Evolutionary conservation across 768 basidiomycete species (phyloP).

Genomic region (Termitomyces sp.): DNA sequence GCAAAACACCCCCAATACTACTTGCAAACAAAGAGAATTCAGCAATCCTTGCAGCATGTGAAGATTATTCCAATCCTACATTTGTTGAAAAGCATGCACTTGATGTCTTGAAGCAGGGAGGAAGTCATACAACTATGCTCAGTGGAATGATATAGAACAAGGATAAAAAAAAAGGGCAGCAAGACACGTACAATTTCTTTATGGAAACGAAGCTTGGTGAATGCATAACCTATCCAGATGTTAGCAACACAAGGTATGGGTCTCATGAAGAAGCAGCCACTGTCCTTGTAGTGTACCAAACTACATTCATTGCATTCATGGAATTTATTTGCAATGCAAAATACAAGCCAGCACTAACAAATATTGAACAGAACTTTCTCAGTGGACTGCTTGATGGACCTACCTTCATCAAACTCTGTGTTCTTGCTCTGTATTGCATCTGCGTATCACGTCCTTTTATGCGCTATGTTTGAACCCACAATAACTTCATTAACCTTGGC

Average conservation of each 20-base stretch:
- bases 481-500: not conserved
- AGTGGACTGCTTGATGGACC: conserved; percentile 16
- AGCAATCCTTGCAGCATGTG: conserved; percentile 1
- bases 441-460: conserved; percentile 22
- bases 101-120: conserved; percentile 18
- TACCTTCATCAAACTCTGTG: conserved; percentile 23
- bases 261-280: conserved; percentile 4
- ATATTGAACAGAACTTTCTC: conserved; percentile 29
- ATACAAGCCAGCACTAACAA: conserved; percentile 14
- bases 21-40: conserved; percentile 20
- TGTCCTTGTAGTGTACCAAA: conserved; percentile 17
- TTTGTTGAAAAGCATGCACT: conserved; percentile 4
- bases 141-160: conserved; percentile 27
- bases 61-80: not conserved
- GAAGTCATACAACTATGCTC: conserved; percentile 16
- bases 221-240: conserved; percentile 24
- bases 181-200: conserved; percentile 18
- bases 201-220: conserved; percentile 17
- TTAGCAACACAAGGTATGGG: conserved; percentile 28
- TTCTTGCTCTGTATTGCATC: conserved; percentile 19
- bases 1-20: conserved; percentile 10
- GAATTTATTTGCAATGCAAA: conserved; percentile 21
- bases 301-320: conserved; percentile 19
- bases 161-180: conserved; percentile 29
- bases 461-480: conserved; percentile 11